Base-by-base conservation (phyloP, 2,329 filamentous ascomycete genomes). In the Talaromyces verruculosus region DNA sequence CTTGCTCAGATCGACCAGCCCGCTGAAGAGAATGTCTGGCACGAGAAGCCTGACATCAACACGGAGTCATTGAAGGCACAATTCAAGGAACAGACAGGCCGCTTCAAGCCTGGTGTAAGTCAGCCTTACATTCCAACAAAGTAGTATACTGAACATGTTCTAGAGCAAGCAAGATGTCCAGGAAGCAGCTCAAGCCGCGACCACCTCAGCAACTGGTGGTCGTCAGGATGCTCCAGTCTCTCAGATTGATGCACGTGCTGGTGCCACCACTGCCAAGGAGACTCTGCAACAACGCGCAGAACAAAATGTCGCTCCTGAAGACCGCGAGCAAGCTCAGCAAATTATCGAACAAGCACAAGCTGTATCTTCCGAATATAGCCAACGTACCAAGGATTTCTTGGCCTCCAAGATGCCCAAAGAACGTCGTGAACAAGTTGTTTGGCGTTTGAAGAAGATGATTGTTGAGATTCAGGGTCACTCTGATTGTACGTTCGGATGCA, bases 371-470 rank as follows among this genome's bases (percentile, higher is more conserved):
- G 80, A 82, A 66, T 63, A 73, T 43, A 68, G 71, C 28, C 71
- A 73, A 13, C 73, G 84, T 65, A 84, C 89, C 30, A 88, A 85
- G 75, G 87, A 91, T 71, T 98, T 98, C 77, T 82, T 97, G 64
- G 85, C 87, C 71, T 86, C 89, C 73, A 99, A 98, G 84, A 85
- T 99, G 80, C 93, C 95, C 0, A 83, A 94, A 79, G 93, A 98
- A 78, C 92, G 95, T 67, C 92, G 93, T 67, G 93, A 98, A 7
- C 93, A 97, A 83, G 89, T 89, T 65, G 89, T 97, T 72, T 97
- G 89, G 86, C 91, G 95, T 43, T 81, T 99, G 71, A 99, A 94
- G 88, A 98, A 98, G 87, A 96, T 98, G 91, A 83, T 99, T 45
- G 88, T 97, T 55, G 95, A 99, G 80, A 93, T 96, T 72, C 95